Evolutionary conservation across 2,329 filamentous ascomycete species (phyloP).

Genomic region (Pseudovirgaria hyperparasitica): DNA sequence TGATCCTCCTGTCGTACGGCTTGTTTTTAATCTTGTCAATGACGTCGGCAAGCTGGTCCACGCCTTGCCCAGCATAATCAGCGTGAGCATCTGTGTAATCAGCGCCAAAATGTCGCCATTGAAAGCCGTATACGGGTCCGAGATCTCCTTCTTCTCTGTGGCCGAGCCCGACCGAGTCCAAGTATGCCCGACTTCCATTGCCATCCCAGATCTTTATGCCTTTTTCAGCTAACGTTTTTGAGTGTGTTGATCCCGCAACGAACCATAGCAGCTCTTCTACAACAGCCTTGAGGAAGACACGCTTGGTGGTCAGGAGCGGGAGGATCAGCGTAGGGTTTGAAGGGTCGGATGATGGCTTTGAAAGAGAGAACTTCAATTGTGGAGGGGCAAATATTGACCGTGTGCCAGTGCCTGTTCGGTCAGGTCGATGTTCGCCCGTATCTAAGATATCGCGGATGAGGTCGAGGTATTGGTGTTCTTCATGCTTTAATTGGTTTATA

Average conservation of each 20-base stretch:
- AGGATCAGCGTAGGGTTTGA: slow-evolving; percentile 44
- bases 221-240: slow-evolving; percentile 58
- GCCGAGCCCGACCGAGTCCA: slow-evolving; percentile 70
- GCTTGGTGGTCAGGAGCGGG: slow-evolving; percentile 92
- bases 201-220: slow-evolving; percentile 98
- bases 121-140: slow-evolving; percentile 94
- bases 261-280: slow-evolving; percentile 95
- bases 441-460: slow-evolving; percentile 76
- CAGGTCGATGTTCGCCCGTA: slow-evolving; percentile 75
- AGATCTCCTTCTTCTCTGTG: slow-evolving; percentile 81
- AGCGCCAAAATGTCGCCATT: slow-evolving; percentile 97
- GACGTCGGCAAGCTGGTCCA: slow-evolving; percentile 88
- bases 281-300: slow-evolving; percentile 84
- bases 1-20: slow-evolving; percentile 81
- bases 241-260: slow-evolving; percentile 71
- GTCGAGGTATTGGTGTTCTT: slow-evolving; percentile 89
- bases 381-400: slow-evolving; percentile 77
- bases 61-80: slow-evolving; percentile 78
- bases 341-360: slow-evolving; percentile 35
- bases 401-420: slow-evolving; percentile 89
- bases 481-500: too few species aligned
- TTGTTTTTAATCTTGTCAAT: slow-evolving; percentile 70
- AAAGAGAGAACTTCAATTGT: slow-evolving; percentile 77
- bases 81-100: slow-evolving; percentile 55
- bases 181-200: slow-evolving; percentile 81